Evolutionary conservation across 805 yeast species (phyloP), one percentile per base, ranked within the genome.

Genomic region (Wickerhamomyces silvicola): DNA sequence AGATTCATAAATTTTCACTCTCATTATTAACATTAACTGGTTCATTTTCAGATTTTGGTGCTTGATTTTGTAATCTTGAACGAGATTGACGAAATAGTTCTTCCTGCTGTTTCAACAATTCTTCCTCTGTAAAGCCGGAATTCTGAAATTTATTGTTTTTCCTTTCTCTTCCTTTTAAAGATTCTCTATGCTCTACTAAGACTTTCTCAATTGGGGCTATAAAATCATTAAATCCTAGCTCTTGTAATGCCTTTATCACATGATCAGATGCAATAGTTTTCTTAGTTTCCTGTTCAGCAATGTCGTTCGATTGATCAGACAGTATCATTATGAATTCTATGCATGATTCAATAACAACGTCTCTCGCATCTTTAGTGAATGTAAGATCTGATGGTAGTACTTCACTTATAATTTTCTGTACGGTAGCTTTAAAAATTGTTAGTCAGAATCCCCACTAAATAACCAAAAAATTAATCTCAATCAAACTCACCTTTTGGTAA

Each of bases 191-290:
- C 45, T 88, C 95, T 27, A 68, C 73, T 41, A 90, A 66, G 15
- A 84, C 84, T 41, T 80, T 78, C 48, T 83, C 80, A 27, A 92
- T 73, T 18, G 85, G 80, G 22, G 81, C 88, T 31, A 92, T 68
- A 56, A 90, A 92, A 37, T 84, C 87, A 18, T 70, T 70, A 57
- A 86, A 92, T 18, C 95, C 98, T 34, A 92, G 66, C 48, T 83
- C 95, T 39, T 75, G 78, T 27, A 92, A 62, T 1, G 97, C 97
- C 50, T 80, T 82, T 41, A 90, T 71, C 23, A 92, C 97, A 54
- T 92, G 98, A 55, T 92, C 98, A 2, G 95, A 81, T 1, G 96
- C 94, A 27, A 92, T 92, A 3, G 98, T 92, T 59, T 92, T 92
- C 58, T 92, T 92, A 33, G 94, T 78, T 54, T 92, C 98, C 48